These are phyloP conservation scores for Neurospora tetrasperma DNA, from an alignment of 495 filamentous ascomycete species.

Conservation along the genomic window DNA sequence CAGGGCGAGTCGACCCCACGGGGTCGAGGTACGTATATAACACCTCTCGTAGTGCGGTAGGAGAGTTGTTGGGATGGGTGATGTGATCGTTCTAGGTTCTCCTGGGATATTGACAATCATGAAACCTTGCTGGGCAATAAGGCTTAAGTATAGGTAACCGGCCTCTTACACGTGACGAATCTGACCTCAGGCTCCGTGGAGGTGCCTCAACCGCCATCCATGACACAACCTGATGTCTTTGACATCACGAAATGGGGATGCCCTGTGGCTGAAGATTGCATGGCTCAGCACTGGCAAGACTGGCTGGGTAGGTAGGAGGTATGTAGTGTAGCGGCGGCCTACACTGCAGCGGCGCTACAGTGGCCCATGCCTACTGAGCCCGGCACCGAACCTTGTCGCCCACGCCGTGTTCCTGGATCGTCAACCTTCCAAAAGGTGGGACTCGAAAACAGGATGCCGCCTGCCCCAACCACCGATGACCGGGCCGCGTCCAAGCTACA, in stretches of 20 bases:
- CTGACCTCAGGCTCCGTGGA: not conserved
- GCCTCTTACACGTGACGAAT: not conserved
- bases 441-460: not conserved
- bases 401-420: not conserved
- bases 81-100: not conserved
- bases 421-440: not conserved
- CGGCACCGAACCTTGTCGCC: not conserved
- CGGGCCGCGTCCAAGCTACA: not conserved
- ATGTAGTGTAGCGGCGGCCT: not conserved
- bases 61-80: not conserved
- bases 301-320: too few species aligned
- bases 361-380: not conserved
- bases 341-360: not conserved
- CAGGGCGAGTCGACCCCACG: not conserved
- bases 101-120: not conserved
- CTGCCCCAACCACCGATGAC: not conserved
- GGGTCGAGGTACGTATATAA: not conserved
- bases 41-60: not conserved
- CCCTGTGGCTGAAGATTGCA: not conserved
- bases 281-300: not conserved
- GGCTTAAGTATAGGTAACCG: not conserved
- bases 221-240: not conserved
- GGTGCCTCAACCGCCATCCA: not conserved
- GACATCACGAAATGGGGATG: not conserved
- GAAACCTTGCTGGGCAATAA: not conserved